A percentile compares a stretch with the other conserved stretches of the same genome.
phyloP scores from a whole-genome alignment of 306 rosid species.

The Malus sieversii region DNA sequence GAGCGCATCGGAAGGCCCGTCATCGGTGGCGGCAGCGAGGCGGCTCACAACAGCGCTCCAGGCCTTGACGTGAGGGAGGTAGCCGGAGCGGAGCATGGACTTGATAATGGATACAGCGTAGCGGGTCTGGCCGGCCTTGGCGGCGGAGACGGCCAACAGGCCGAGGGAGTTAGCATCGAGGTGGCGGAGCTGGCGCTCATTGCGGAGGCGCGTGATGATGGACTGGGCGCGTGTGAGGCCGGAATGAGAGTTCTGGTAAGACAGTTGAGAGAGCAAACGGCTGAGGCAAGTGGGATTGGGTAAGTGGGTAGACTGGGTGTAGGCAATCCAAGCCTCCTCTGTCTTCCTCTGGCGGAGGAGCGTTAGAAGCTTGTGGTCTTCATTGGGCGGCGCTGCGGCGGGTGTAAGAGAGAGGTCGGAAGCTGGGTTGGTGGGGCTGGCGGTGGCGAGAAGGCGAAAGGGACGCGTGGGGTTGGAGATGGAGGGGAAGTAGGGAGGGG shows the following conservation, averaged over 20 bases:
- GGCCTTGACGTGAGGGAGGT: conserved; percentile 90
- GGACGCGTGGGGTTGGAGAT: conserved; percentile 17
- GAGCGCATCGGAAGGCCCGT: conserved; percentile 64
- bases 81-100: conserved; percentile 98
- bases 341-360: conserved; percentile 77
- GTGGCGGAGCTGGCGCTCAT: conserved; percentile 80
- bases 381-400: conserved; percentile 15
- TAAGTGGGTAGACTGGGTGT: conserved; percentile 42
- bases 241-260: conserved; percentile 44
- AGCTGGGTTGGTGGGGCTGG: conserved; percentile 31
- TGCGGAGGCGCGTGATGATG: conserved; percentile 87
- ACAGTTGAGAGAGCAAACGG: conserved; percentile 69
- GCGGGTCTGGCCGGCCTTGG: conserved; percentile 60
- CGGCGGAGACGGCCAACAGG: conserved; percentile 73
- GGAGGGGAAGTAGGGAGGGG: conserved; percentile 18
- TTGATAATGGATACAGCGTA: conserved; percentile 75
- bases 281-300: conserved; percentile 82
- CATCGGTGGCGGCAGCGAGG: conserved; percentile 47
- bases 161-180: conserved; percentile 88
- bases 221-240: conserved; percentile 85
- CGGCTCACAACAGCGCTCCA: conserved; percentile 90
- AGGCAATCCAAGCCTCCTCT: conserved; percentile 73
- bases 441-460: conserved; percentile 14
- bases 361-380: conserved; percentile 49
- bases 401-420: conserved; percentile 25